Conservation (phyloP, 2,329 filamentous ascomycete genomes). For the Scedosporium minutisporum region DNA sequence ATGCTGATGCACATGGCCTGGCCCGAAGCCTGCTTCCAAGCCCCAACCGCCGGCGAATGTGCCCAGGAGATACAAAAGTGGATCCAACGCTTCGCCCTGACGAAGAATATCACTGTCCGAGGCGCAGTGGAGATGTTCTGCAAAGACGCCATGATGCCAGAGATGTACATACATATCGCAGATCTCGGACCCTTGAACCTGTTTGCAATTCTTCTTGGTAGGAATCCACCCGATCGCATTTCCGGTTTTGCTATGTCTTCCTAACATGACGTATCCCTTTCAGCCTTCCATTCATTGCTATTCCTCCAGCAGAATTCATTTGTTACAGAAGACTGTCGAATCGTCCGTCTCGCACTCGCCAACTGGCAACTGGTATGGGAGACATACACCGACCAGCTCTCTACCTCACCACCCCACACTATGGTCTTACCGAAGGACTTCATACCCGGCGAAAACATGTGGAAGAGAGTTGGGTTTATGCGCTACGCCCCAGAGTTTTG, state of each 20-base stretch:
- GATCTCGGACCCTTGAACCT: slow-evolving; percentile 17
- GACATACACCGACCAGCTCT: slow-evolving; percentile 10
- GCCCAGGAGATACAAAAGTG: slow-evolving; percentile 17
- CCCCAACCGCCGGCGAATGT: slow-evolving; percentile 21
- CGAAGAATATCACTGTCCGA: slow-evolving; percentile 13
- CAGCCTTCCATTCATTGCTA: slow-evolving; percentile 20
- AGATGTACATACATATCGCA: slow-evolving; percentile 10
- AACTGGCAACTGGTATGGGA: slow-evolving; percentile 20
- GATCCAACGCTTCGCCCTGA: slow-evolving; percentile 17
- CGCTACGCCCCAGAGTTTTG: slow-evolving; percentile 23
- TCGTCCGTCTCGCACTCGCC: slow-evolving; percentile 17
- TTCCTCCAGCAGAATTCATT: slow-evolving; percentile 26
- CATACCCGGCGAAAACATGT: slow-evolving; percentile 16
- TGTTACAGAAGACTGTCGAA: slow-evolving; percentile 16
- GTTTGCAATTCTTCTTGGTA: slow-evolving; percentile 13
- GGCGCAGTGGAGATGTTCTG: slow-evolving; percentile 17
- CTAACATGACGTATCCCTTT: slow-evolving; percentile 3
- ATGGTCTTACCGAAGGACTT: slow-evolving; percentile 8
- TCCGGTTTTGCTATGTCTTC: not conserved
- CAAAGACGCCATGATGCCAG: slow-evolving; percentile 10
- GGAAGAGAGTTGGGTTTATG: slow-evolving; percentile 23
- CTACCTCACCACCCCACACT: slow-evolving; percentile 10
- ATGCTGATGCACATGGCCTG: slow-evolving; percentile 25
- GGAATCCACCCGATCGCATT: not conserved
- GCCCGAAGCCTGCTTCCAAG: slow-evolving; percentile 27